Percentiles rank a stretch among this genome's conserved stretches.
Evolutionary conservation across 805 yeast species (phyloP).

Genomic region (Saccharomyces kudriavzevii): DNA sequence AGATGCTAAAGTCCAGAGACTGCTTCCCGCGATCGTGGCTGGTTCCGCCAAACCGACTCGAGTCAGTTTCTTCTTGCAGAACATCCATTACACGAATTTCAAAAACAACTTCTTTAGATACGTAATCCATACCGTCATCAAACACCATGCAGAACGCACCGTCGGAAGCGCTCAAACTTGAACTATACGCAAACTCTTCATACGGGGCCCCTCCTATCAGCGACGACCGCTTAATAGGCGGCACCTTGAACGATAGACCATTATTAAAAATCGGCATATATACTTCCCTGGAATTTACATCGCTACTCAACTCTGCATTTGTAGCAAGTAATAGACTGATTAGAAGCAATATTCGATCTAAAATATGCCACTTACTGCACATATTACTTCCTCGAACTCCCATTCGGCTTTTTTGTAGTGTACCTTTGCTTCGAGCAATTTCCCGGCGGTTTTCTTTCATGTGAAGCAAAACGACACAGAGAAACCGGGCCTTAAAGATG

Average conservation of each 20-base stretch:
- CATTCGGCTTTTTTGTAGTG: not conserved
- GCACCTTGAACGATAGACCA: not conserved
- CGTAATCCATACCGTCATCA: not conserved
- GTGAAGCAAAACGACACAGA: not conserved
- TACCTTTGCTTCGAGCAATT: not conserved
- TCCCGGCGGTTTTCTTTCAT: not conserved
- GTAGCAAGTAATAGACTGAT: not conserved
- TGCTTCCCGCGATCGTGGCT: constrained; percentile 21
- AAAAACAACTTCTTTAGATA: constrained; percentile 6
- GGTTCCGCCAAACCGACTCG: constrained; percentile 21
- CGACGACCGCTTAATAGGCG: not conserved
- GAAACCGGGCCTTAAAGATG: not conserved
- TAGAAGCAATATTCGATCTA: not conserved
- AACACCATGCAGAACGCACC: not conserved
- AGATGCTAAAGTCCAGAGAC: constrained; percentile 11
- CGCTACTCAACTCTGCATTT: not conserved
- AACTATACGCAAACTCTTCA: not conserved
- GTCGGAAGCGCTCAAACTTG: not conserved
- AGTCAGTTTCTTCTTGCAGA: constrained; percentile 9
- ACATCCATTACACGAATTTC: constrained; percentile 12
- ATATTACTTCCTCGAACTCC: not conserved
- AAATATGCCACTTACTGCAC: not conserved
- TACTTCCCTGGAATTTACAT: not conserved
- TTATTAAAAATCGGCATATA: not conserved
- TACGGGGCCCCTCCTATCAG: not conserved